phyloP scores from a whole-genome alignment of 73 alveolate species.

The Paramecium bursaria region DNA sequence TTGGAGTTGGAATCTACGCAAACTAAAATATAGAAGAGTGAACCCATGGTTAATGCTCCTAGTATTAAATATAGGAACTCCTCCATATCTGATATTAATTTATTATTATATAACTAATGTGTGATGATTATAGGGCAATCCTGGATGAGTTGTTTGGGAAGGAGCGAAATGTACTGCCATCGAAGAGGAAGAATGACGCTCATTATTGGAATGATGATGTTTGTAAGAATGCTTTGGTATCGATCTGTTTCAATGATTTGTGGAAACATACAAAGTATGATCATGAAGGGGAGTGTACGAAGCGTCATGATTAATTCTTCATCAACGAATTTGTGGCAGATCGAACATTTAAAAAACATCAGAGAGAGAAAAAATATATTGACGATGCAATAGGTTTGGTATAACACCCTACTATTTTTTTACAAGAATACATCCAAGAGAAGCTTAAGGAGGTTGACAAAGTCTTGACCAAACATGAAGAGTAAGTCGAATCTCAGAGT shows the following conservation, averaged over 20 bases:
- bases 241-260: slow-evolving; percentile 40
- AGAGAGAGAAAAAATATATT: slow-evolving; percentile 55
- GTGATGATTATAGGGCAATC: slow-evolving; percentile 42
- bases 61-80: background rate
- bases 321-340: slow-evolving; percentile 28
- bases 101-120: slow-evolving; percentile 12
- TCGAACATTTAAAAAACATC: background rate
- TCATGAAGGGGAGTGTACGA: slow-evolving; percentile 59
- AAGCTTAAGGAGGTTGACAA: slow-evolving; percentile 56
- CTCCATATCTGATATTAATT: slow-evolving; percentile 45
- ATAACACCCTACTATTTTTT: slow-evolving; percentile 35
- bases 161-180: slow-evolving; percentile 29
- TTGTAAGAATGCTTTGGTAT: slow-evolving; percentile 31
- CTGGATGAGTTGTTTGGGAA: slow-evolving; percentile 61
- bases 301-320: slow-evolving; percentile 46
- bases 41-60: slow-evolving; percentile 44
- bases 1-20: slow-evolving; percentile 66
- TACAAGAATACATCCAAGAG: slow-evolving; percentile 52
- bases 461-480: slow-evolving; percentile 46
- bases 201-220: slow-evolving; percentile 66
- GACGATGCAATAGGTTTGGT: slow-evolving; percentile 65
- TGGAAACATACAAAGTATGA: slow-evolving; percentile 63
- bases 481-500: slow-evolving; percentile 51
- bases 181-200: slow-evolving; percentile 55
- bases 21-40: slow-evolving; percentile 58